phyloP scores from a whole-genome alignment of 768 basidiomycete species.

The Rhizopogon sp. region DNA sequence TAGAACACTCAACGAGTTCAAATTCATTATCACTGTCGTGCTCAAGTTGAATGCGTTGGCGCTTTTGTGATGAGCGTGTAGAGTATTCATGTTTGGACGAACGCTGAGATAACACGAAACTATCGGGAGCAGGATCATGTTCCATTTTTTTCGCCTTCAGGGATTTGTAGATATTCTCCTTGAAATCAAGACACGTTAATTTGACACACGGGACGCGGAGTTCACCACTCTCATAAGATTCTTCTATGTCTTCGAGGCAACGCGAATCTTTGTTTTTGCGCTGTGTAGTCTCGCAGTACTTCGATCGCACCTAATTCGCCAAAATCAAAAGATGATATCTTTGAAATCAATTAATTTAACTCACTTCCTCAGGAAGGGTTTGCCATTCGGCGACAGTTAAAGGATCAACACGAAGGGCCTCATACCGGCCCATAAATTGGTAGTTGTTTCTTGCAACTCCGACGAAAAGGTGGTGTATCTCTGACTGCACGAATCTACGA shows the following conservation, averaged over 20 bases:
- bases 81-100: not conserved
- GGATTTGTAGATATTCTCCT: conserved; percentile 30
- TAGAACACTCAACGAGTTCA: too few species aligned
- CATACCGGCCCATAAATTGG: conserved; percentile 29
- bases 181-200: conserved; percentile 41
- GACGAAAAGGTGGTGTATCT: conserved; percentile 42
- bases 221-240: conserved; percentile 41
- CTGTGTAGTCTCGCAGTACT: conserved; percentile 35
- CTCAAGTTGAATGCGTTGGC: not conserved
- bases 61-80: not conserved
- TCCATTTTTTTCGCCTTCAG: conserved; percentile 4
- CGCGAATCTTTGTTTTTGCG: conserved; percentile 33
- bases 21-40: not conserved
- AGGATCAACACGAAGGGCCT: conserved; percentile 34
- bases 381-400: conserved; percentile 45
- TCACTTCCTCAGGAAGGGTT: conserved; percentile 34
- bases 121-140: not conserved
- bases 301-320: not conserved
- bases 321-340: conserved; percentile 3
- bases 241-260: conserved; percentile 28
- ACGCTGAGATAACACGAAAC: not conserved
- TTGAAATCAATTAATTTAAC: conserved; percentile 8
- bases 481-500: conserved; percentile 34
- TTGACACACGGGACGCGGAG: conserved; percentile 44
- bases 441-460: conserved; percentile 33